phyloP scores from a whole-genome alignment of 2,329 filamentous ascomycete species.

The Raffaelea arxii region DNA sequence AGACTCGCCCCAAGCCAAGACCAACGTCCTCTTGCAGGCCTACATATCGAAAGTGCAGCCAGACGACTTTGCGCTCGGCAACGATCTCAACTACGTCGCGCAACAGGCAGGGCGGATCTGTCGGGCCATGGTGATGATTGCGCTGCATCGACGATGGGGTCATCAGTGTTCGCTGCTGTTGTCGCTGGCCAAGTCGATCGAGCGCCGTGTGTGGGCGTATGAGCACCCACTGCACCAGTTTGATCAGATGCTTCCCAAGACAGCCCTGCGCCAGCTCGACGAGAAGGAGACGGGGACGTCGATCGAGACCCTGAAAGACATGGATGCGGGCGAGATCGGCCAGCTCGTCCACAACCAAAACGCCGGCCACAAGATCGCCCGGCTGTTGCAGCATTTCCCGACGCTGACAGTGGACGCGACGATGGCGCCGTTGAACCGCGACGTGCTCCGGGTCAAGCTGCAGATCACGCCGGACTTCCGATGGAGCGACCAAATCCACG shows the following conservation, averaged over 20 bases:
- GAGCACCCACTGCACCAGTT: conserved; percentile 95
- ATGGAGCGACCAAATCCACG: conserved; percentile 92
- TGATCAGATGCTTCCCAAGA: conserved; percentile 73
- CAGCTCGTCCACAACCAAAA: conserved; percentile 81
- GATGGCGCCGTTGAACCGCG: conserved; percentile 88
- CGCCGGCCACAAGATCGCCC: conserved; percentile 74
- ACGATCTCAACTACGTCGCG: conserved; percentile 88
- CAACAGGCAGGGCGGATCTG: conserved; percentile 95
- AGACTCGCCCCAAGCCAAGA: conserved; percentile 74
- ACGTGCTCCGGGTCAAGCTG: conserved; percentile 85
- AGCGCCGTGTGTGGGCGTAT: conserved; percentile 90
- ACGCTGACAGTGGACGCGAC: conserved; percentile 85
- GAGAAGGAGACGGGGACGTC: conserved; percentile 45
- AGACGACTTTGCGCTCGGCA: conserved; percentile 88
- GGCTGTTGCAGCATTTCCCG: conserved; percentile 81
- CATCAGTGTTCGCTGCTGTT: conserved; percentile 87
- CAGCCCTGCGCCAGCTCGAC: conserved; percentile 76
- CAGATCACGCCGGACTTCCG: conserved; percentile 80
- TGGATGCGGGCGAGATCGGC: conserved; percentile 88
- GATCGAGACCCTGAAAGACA: conserved; percentile 79
- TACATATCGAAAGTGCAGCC: conserved; percentile 83
- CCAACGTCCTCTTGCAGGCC: conserved; percentile 87
- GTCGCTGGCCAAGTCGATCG: conserved; percentile 91
- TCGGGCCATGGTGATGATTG: conserved; percentile 93
- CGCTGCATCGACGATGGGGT: conserved; percentile 89